Conservation (phyloP, 2,329 filamentous ascomycete species). For the Pyrenophora graminea region DNA sequence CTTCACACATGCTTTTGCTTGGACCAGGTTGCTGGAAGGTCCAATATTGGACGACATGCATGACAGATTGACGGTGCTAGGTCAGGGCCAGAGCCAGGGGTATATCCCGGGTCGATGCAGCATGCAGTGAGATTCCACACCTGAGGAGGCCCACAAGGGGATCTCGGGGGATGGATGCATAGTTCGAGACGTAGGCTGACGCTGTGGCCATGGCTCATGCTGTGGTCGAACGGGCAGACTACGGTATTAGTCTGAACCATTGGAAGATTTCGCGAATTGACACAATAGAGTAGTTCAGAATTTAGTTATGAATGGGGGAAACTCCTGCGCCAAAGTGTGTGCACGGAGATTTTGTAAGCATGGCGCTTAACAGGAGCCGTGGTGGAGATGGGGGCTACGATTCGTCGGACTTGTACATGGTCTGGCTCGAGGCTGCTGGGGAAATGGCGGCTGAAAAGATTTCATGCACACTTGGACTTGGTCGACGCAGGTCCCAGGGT, state of each 20-base stretch:
- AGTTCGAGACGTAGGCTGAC: slow-evolving; percentile 2
- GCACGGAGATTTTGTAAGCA: background rate
- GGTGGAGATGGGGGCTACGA: background rate
- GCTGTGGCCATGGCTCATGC: background rate
- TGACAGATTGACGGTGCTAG: background rate
- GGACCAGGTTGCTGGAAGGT: background rate
- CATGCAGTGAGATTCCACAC: too few relatives aligned
- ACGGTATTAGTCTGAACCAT: background rate
- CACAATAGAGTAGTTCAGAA: background rate
- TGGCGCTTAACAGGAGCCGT: background rate
- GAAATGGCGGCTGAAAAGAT: slow-evolving; percentile 6
- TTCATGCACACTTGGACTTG: slow-evolving; percentile 1
- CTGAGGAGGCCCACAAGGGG: background rate
- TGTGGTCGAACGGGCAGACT: background rate
- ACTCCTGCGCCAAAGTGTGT: background rate
- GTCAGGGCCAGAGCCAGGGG: background rate
- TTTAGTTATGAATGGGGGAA: background rate
- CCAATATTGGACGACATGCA: slow-evolving; percentile 2
- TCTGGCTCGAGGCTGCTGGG: background rate
- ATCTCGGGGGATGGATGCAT: background rate
- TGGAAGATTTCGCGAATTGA: background rate
- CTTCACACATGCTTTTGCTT: slow-evolving; percentile 1
- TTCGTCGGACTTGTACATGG: background rate
- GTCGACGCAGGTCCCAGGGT: background rate
- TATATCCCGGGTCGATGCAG: background rate